A percentile compares a stretch with the other conserved stretches of the same genome.
Evolutionary conservation across 208 protist species (phyloP).

Genomic region (Angomonas ambiguus): DNA sequence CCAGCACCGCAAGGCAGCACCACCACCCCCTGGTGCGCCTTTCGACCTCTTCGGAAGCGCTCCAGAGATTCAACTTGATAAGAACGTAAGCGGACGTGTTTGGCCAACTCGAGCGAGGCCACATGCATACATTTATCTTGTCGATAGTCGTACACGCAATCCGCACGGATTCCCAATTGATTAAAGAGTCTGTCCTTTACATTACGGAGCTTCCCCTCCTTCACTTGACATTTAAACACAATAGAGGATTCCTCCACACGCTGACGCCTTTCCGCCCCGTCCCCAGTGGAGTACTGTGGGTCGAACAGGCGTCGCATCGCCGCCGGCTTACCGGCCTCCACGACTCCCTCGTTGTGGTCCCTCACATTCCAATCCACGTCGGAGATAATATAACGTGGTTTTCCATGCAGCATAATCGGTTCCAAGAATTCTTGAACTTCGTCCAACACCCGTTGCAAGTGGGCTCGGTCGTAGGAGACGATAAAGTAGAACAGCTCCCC

Average conservation of each 20-base stretch:
- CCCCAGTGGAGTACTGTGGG: slow-evolving; percentile 2
- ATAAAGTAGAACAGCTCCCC: slow-evolving; percentile 76
- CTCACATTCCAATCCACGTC: slow-evolving; percentile 70
- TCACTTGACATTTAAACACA: slow-evolving; percentile 79
- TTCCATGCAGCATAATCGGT: slow-evolving; percentile 60
- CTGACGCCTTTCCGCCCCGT: neutral
- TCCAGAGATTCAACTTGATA: slow-evolving; percentile 87
- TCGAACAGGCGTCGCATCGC: slow-evolving; percentile 38
- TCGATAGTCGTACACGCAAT: slow-evolving; percentile 85
- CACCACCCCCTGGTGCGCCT: slow-evolving; percentile 95
- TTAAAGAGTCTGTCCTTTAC: slow-evolving; percentile 74
- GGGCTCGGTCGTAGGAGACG: slow-evolving; percentile 59
- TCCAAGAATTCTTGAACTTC: slow-evolving; percentile 56
- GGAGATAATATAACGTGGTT: slow-evolving; percentile 71
- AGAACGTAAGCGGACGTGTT: slow-evolving; percentile 66
- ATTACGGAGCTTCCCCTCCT: slow-evolving; percentile 57
- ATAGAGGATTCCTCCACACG: slow-evolving; percentile 21
- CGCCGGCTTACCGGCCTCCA: slow-evolving; percentile 26
- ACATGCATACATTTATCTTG: slow-evolving; percentile 67
- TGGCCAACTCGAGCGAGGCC: slow-evolving; percentile 42
- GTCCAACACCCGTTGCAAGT: slow-evolving; percentile 63
- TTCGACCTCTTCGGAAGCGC: slow-evolving; percentile 70
- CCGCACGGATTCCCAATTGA: slow-evolving; percentile 65
- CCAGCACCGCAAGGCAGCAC: slow-evolving; percentile 99
- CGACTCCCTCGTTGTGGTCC: slow-evolving; percentile 4